Percentiles rank a stretch among this genome's conserved stretches.
phyloP scores from a whole-genome alignment of 768 basidiomycete genomes.

The Pseudohyphozyma bogoriensis region DNA sequence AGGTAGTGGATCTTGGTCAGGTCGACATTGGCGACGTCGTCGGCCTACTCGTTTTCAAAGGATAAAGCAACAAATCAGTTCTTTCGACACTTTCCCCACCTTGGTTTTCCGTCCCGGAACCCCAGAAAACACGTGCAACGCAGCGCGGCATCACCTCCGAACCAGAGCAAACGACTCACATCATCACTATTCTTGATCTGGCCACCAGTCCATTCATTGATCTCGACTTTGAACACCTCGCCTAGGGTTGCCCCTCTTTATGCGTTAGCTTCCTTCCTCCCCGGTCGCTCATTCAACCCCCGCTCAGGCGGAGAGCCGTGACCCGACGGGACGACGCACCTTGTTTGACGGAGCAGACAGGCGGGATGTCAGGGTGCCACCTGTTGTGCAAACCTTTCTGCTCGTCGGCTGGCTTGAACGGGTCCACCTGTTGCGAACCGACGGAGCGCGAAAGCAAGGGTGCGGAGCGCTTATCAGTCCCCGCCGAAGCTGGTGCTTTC shows the following conservation, averaged over 20 bases:
- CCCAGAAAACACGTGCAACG: background rate
- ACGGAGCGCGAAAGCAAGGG: background rate
- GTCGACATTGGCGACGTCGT: slow-evolving; percentile 59
- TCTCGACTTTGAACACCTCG: slow-evolving; percentile 61
- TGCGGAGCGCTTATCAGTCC: too few relatives aligned
- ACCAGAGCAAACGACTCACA: background rate
- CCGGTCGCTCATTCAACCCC: background rate
- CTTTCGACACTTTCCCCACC: background rate
- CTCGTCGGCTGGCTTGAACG: slow-evolving; percentile 50
- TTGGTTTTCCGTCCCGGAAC: too few relatives aligned
- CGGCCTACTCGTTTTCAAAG: slow-evolving; percentile 35
- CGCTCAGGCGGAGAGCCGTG: too few relatives aligned
- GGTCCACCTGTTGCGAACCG: slow-evolving; percentile 44
- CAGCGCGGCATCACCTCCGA: background rate
- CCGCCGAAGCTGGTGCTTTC: background rate
- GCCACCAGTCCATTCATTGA: slow-evolving; percentile 56
- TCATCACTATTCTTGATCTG: slow-evolving; percentile 42
- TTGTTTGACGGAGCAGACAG: slow-evolving; percentile 53
- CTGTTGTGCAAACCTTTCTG: slow-evolving; percentile 46
- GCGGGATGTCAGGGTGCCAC: slow-evolving; percentile 45
- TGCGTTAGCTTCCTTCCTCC: background rate
- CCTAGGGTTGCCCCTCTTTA: background rate
- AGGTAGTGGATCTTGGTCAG: slow-evolving; percentile 60
- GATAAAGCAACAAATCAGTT: too few relatives aligned
- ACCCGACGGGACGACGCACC: slow-evolving; percentile 43